Evolutionary conservation across 2,329 filamentous ascomycete genomes (phyloP).

Genomic region (Pestalotiopsis sp.): DNA sequence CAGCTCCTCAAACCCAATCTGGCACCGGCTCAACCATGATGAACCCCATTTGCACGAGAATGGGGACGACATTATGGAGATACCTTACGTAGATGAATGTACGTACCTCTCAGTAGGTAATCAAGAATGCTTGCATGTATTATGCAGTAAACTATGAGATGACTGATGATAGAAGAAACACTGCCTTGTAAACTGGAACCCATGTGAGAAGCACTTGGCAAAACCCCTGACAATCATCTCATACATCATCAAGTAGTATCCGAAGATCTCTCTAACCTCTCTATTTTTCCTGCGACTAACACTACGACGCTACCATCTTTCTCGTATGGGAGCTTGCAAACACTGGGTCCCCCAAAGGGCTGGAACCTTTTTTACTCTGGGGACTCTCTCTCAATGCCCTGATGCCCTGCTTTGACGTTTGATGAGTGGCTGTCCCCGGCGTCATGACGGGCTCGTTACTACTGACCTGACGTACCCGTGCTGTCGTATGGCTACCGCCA

Average conservation of each 20-base stretch:
- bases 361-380: not conserved
- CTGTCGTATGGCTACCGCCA: too few species aligned
- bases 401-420: too few species aligned
- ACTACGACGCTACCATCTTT: too few species aligned
- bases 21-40: not conserved
- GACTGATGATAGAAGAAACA: not conserved
- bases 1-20: conserved; percentile 5
- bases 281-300: not conserved
- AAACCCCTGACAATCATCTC: conserved; percentile 4
- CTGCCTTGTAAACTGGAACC: conserved; percentile 6
- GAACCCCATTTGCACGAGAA: not conserved
- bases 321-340: too few species aligned
- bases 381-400: too few species aligned
- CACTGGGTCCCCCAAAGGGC: not conserved
- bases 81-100: not conserved
- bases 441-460: too few species aligned
- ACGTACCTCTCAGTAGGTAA: too few species aligned
- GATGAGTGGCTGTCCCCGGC: too few species aligned
- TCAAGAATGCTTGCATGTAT: too few species aligned
- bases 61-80: not conserved
- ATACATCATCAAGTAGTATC: not conserved
- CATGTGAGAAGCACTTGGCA: not conserved
- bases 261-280: not conserved
- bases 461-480: too few species aligned
- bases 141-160: too few species aligned